Evolutionary conservation across 2,329 filamentous ascomycete genomes (phyloP), one percentile per base, ranked within the genome.

Genomic region (Zarea fungicola): DNA sequence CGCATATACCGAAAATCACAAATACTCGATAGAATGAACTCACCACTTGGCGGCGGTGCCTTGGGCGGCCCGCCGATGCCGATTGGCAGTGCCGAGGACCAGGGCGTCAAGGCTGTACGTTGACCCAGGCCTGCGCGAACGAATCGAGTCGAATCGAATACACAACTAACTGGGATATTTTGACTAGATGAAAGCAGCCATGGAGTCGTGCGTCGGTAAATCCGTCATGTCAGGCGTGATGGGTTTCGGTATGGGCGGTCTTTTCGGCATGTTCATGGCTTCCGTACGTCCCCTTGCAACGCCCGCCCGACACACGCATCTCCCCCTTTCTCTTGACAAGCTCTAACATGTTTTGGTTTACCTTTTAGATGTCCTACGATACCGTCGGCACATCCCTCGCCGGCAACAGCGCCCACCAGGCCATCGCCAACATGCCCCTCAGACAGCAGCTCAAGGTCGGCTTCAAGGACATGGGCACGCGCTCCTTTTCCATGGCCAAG

Each of bases 201-300:
- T 96, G 89, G 91, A 97, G 69, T 95, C 89, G 28, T 99, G 93
- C 65, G 82, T 85, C 21, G 84, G 84, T 50, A 99, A 99, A 69
- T 87, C 89, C 16, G 84, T 82, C 58, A 86, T 99, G 70, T 87
- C 91, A 0, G 93, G 92, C 50, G 88, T 86, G 21, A 95, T 95
- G 81, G 93, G 93, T 14, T 96, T 96, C 61, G 93, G 85, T 31
- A 84, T 99, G 56, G 93, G 93, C 54, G 93, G 90, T 61, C 75
- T 95, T 36, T 99, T 99, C 59, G 93, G 93, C 58, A 79, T 97
- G 61, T 99, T 99, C 75, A 99, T 97, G 92, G 89, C 91, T 52
- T 93, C 88, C 62, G 89, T 95, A 83, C 55, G 85, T 75, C 29
- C 26, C 52, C 48, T 43, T 42, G 47, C 31, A 19, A 21, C 31